phyloP scores from a whole-genome alignment of 805 yeast genomes.

The Yamadazyma takamatsuzukensis region DNA sequence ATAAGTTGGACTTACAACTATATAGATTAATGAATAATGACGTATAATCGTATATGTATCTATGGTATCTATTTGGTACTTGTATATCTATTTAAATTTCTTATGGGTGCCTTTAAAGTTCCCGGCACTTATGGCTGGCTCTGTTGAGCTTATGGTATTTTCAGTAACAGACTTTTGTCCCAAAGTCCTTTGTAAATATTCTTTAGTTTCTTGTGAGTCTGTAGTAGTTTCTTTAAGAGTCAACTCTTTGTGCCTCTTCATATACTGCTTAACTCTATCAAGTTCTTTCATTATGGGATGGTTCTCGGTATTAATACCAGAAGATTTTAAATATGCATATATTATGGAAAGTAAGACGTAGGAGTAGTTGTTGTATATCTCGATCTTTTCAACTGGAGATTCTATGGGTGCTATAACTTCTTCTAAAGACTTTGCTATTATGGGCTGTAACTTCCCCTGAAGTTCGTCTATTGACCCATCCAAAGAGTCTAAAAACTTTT shows the following conservation, averaged over 20 bases:
- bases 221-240: constrained; percentile 18
- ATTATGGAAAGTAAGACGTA: constrained; percentile 55
- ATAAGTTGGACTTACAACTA: not conserved
- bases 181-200: constrained; percentile 44
- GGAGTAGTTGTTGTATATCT: constrained; percentile 37
- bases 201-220: constrained; percentile 31
- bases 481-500: constrained; percentile 35
- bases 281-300: constrained; percentile 70
- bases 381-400: constrained; percentile 24
- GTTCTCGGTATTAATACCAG: constrained; percentile 52
- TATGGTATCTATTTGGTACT: not conserved
- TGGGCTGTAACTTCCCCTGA: constrained; percentile 29
- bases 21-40: constrained; percentile 5
- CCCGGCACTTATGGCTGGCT: constrained; percentile 37
- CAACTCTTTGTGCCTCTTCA: constrained; percentile 51
- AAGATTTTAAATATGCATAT: constrained; percentile 56
- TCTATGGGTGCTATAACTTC: constrained; percentile 28
- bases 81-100: constrained; percentile 18
- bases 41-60: too few species aligned
- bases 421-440: constrained; percentile 36
- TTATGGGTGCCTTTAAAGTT: constrained; percentile 40
- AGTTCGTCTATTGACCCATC: constrained; percentile 35
- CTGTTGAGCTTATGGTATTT: constrained; percentile 14
- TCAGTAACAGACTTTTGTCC: constrained; percentile 24
- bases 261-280: constrained; percentile 62